These are phyloP conservation scores for Magnaporthiopsis poae DNA, from an alignment of 2,329 filamentous ascomycete species.

Conservation along the genomic window DNA sequence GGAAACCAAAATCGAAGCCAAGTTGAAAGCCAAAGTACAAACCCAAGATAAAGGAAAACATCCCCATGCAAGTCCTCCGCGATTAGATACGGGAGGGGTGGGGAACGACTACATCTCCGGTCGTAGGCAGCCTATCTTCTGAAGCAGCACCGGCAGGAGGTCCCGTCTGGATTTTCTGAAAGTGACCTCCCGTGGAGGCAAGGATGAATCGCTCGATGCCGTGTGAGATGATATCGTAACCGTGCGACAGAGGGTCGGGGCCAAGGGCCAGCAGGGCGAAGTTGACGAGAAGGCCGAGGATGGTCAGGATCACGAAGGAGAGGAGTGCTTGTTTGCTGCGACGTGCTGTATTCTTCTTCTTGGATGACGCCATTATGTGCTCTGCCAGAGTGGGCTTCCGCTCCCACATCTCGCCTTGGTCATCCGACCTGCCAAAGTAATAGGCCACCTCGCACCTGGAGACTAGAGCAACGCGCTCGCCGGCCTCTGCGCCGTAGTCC, in stretches of 20 bases:
- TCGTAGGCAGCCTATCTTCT: background rate
- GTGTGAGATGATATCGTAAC: background rate
- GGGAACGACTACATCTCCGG: too few species aligned
- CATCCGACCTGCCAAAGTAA: slow-evolving; percentile 18
- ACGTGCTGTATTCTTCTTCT: background rate
- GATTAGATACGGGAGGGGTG: too few species aligned
- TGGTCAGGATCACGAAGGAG: background rate
- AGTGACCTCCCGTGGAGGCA: too few species aligned
- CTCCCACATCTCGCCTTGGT: slow-evolving; percentile 11
- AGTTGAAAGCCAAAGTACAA: too few species aligned
- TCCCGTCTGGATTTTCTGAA: background rate
- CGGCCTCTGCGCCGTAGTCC: slow-evolving; percentile 6
- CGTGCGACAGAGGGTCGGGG: background rate
- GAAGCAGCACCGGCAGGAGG: background rate
- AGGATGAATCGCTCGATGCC: too few species aligned
- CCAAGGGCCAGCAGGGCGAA: background rate
- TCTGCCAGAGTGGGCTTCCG: slow-evolving; percentile 12
- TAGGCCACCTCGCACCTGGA: slow-evolving; percentile 20
- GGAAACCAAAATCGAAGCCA: too few species aligned
- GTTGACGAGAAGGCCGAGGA: background rate
- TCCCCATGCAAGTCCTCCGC: too few species aligned
- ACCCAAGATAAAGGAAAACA: too few species aligned
- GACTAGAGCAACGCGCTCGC: slow-evolving; percentile 17
- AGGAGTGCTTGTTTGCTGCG: too few species aligned
- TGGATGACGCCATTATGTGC: slow-evolving; percentile 10